Evolutionary conservation across 371 early-diverging fungal species (phyloP), one percentile per base, ranked within the genome.

Genomic region (Actinomortierella ambigua): DNA sequence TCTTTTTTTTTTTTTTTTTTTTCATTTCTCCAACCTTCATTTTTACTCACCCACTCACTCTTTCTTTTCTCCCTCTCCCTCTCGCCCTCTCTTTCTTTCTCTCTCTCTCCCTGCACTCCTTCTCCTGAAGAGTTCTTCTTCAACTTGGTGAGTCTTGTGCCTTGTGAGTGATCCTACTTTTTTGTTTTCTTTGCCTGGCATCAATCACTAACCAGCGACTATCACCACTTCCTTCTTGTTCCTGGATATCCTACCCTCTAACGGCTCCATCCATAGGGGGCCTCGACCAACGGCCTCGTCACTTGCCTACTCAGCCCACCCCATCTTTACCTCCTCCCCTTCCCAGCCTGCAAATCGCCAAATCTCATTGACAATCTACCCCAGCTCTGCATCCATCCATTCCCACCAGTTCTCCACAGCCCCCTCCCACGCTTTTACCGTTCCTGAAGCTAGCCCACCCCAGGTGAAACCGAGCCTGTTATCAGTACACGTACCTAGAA

Each of bases 401-500:
- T 28, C n/a, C 28, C 14, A n/a, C 51, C 28, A n/a, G n/a, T 29
- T 24, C 18, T 51, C 24, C 7, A 26, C 17, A 48, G 24, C 20
- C 24, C 20, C 8, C 20, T 48, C 11, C 11, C 27, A 15, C 50
- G 26, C 17, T 49, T 49, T 9, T 49, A 11, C 22, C 13, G 22
- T 13, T 11, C 26, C 15, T 49, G 24, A 46, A 46, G 46, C 22
- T n/a, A 22, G n/a, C 20, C 20, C 46, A 46, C 46, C n/a, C 22
- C n/a, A 49, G 26, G 26, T 24, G 24, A 24, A 24, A 22, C 48
- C n/a, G 24, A 49, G 49, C 49, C 49, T 24, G 11, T 49, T 40
- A 53, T 40, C 23, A 56, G 43, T 28, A 27, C 56, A 23, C 3
- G 26, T 24, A 48, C 20, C 22, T 41, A 43, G 48, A 54, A 29